Evolutionary conservation across 495 filamentous ascomycete species (phyloP).

Genomic region (Alectoria sarmentosa): DNA sequence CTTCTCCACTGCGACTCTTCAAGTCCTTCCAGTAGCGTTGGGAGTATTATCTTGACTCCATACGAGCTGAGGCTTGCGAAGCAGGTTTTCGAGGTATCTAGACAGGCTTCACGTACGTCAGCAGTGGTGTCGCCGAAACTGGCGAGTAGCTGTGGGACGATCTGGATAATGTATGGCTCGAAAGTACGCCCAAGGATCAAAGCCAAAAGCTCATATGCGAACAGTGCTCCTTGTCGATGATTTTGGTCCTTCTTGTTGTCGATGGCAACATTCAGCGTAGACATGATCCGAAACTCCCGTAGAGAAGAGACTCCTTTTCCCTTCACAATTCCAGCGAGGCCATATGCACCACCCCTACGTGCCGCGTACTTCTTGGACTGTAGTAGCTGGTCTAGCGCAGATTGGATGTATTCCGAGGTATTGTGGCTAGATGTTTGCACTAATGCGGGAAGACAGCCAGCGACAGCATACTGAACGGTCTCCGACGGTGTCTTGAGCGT

Average conservation of each 20-base stretch:
- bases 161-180: slow-evolving; percentile 93
- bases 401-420: slow-evolving; percentile 68
- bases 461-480: slow-evolving; percentile 90
- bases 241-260: slow-evolving; percentile 91
- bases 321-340: slow-evolving; percentile 80
- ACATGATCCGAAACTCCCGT: slow-evolving; percentile 78
- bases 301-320: slow-evolving; percentile 79
- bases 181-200: slow-evolving; percentile 79
- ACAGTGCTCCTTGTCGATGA: slow-evolving; percentile 78
- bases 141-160: slow-evolving; percentile 81
- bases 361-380: slow-evolving; percentile 83
- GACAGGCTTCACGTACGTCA: slow-evolving; percentile 85
- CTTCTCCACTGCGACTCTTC: slow-evolving; percentile 96
- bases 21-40: slow-evolving; percentile 84
- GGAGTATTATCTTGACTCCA: slow-evolving; percentile 89
- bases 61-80: slow-evolving; percentile 91
- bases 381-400: slow-evolving; percentile 70
- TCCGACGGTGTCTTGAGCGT: slow-evolving; percentile 95
- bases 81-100: slow-evolving; percentile 89
- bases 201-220: slow-evolving; percentile 87
- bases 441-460: slow-evolving; percentile 85
- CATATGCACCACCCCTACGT: slow-evolving; percentile 89
- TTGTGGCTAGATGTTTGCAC: slow-evolving; percentile 72
- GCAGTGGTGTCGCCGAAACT: slow-evolving; percentile 84
- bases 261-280: slow-evolving; percentile 62